These are phyloP conservation scores for Rasamsonia emersonii DNA, from an alignment of 2,329 filamentous ascomycete genomes.

Conservation along the genomic window DNA sequence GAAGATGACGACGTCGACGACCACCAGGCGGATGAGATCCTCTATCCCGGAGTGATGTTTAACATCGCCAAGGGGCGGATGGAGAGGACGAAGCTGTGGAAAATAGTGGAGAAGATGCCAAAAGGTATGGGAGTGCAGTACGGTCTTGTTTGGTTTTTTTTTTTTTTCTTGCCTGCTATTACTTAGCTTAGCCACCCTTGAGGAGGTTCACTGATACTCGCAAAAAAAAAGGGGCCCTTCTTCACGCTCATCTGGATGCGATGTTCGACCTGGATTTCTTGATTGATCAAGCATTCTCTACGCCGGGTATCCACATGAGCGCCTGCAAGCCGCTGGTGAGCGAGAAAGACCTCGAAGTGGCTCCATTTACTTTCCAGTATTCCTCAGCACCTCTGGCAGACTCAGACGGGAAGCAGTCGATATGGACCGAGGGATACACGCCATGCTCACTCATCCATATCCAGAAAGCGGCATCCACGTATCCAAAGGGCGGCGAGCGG, in stretches of 20 bases:
- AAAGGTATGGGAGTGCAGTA: no score
- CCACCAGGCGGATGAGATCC: slow-evolving; percentile 50
- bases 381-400: slow-evolving; percentile 38
- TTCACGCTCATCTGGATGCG: slow-evolving; percentile 79
- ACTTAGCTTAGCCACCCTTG: no score
- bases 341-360: slow-evolving; percentile 45
- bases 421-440: slow-evolving; percentile 62
- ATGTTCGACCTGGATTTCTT: slow-evolving; percentile 84
- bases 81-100: slow-evolving; percentile 76
- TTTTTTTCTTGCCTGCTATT: no score
- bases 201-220: no score
- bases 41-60: slow-evolving; percentile 93
- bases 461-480: slow-evolving; percentile 58
- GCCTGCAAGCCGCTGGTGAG: slow-evolving; percentile 51
- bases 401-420: slow-evolving; percentile 36
- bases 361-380: slow-evolving; percentile 55
- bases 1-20: slow-evolving; percentile 49
- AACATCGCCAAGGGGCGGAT: slow-evolving; percentile 75
- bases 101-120: slow-evolving; percentile 75
- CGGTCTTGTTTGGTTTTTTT: no score
- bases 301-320: slow-evolving; percentile 64
- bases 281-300: slow-evolving; percentile 59
- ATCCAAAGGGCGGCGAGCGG: slow-evolving; percentile 60
- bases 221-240: no score
- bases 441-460: slow-evolving; percentile 51